These are phyloP conservation scores for Puccinia coronata DNA, from an alignment of 1,284 basidiomycete genomes.

Conservation along the genomic window DNA sequence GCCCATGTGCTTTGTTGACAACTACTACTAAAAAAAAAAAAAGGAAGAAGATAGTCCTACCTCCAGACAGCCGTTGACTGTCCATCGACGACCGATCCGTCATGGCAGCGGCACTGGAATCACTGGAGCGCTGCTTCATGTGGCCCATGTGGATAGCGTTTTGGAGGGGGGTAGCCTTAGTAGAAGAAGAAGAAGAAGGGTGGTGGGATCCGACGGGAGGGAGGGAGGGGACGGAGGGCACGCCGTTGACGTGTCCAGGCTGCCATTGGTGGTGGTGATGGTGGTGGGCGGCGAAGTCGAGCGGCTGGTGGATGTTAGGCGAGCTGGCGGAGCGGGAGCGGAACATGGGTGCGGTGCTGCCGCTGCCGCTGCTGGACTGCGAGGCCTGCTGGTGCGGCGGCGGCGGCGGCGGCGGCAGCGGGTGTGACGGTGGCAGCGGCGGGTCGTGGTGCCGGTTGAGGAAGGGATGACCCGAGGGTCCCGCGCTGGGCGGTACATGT, in stretches of 20 bases:
- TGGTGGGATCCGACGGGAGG: too few species aligned
- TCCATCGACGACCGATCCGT: slow-evolving; percentile 40
- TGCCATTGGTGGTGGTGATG: slow-evolving; percentile 22
- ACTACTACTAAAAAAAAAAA: neutral
- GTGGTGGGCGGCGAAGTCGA: neutral
- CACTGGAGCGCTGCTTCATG: slow-evolving; percentile 33
- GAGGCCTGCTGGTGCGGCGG: too few species aligned
- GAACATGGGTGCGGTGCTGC: slow-evolving; percentile 55
- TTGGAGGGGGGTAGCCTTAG: neutral
- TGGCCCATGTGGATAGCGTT: slow-evolving; percentile 3
- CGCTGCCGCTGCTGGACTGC: too few species aligned
- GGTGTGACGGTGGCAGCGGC: neutral
- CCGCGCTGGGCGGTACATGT: slow-evolving; percentile 48
- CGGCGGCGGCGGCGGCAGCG: too few species aligned
- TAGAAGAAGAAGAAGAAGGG: neutral
- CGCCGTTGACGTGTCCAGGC: neutral
- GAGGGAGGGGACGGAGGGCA: slow-evolving; percentile 27
- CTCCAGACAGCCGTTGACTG: slow-evolving; percentile 21
- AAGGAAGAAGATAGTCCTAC: neutral
- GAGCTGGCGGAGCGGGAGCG: slow-evolving; percentile 61
- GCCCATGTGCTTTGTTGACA: too few species aligned
- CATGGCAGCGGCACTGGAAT: slow-evolving; percentile 11
- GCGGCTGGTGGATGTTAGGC: slow-evolving; percentile 61
- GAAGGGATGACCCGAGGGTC: neutral
- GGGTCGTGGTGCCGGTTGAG: neutral